A percentile compares a stretch with the other conserved stretches of the same genome.
Conservation (phyloP, 2,329 filamentous ascomycete species). For the Cordyceps cicadae region DNA sequence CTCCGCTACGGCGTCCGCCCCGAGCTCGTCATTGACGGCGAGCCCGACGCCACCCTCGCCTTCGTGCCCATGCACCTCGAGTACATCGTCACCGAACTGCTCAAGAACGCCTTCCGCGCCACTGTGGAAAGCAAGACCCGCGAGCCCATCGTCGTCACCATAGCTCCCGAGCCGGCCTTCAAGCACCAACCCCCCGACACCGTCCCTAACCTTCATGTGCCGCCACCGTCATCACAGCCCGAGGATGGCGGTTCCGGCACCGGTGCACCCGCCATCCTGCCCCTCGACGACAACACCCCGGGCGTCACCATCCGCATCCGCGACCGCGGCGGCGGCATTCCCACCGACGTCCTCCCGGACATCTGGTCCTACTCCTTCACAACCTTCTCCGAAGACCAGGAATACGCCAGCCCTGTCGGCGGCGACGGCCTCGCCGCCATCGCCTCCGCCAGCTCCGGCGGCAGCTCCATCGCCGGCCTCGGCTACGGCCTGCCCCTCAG, state of each 20-base stretch:
- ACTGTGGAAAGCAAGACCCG: constrained; percentile 77
- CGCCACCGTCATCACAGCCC: constrained; percentile 21
- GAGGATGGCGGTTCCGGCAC: constrained; percentile 31
- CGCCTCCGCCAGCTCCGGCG: constrained; percentile 60
- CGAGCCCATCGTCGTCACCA: constrained; percentile 84
- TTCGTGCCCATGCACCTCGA: constrained; percentile 94
- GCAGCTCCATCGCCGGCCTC: constrained; percentile 80
- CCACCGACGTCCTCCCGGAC: constrained; percentile 70
- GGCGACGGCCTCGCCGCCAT: constrained; percentile 62
- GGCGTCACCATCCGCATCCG: constrained; percentile 93
- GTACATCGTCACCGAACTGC: constrained; percentile 91
- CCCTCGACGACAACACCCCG: constrained; percentile 58
- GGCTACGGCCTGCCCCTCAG: constrained; percentile 89
- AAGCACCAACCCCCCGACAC: constrained; percentile 18
- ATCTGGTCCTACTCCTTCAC: constrained; percentile 98
- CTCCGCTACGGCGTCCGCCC: constrained; percentile 89
- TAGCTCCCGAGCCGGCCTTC: constrained; percentile 59
- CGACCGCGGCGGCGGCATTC: constrained; percentile 89
- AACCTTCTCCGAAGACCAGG: constrained; percentile 65
- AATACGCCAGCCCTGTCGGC: constrained; percentile 31
- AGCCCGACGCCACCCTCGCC: constrained; percentile 80
- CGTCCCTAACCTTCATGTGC: constrained; percentile 22
- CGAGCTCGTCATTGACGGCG: constrained; percentile 70
- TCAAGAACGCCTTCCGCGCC: constrained; percentile 95
- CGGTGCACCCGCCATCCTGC: constrained; percentile 38